Evolutionary conservation across 179 eudicot species (phyloP), one percentile per base, ranked within the genome.

Genomic region (Silene vulgaris): DNA sequence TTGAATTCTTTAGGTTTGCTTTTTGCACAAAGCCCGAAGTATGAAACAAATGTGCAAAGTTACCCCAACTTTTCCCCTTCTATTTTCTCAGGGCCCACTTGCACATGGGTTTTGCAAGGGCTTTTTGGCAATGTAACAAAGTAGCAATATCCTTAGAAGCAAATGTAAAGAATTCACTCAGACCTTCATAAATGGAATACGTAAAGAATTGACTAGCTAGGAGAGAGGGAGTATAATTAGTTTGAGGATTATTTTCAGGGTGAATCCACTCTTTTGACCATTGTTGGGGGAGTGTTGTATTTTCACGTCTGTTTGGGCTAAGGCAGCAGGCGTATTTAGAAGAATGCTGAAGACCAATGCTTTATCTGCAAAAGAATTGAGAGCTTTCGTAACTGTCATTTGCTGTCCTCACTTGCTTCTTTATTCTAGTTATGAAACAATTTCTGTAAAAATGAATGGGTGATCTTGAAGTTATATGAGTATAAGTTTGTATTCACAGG

Each of bases 401-500:
- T 37, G 54, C 40, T 8, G 54, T 68, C 72, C 72, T 68, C 72
- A 68, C 35, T 21, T 40, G 48, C 48, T 40, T 69, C 57, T 69
- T 40, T 70, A 48, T 70, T 50, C 73, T 68, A 21, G 60, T 70
- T 6, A 21, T 68, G 14, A 37, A 30, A 29, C 6, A 14, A 3
- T 14, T 30, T 23, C 32, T 8, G 19, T 21, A 9, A 60, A 61
- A 45, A 23, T 66, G 8, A 35, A 19, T 26, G 32, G 40, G 4
- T 63, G 4, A 29, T 19, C 19, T 52, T 50, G 56, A 52, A 48
- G 17, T 69, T 71, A 29, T 40, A 40, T 5, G 8, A 69, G 14
- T 54, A 3, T 35, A 14, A 52, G 45, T 56, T 35, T 64, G 8
- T 23, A 9, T 81, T 64, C 62, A 52, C 89, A 94, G 98, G 91